Conservation (phyloP, 495 filamentous ascomycete genomes). For the Xylaria scruposa region DNA sequence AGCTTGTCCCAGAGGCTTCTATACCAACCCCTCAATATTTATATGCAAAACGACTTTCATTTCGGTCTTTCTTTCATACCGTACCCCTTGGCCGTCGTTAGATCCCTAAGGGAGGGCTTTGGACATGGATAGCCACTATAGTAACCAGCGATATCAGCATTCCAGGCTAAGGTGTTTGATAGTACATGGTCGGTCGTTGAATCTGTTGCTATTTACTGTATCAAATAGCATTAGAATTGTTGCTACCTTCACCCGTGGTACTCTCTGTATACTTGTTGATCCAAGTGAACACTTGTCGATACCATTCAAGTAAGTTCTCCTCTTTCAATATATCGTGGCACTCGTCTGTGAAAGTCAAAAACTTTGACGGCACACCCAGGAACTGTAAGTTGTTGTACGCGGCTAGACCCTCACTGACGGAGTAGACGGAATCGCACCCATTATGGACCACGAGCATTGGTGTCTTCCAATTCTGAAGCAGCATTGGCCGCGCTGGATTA, state of each 20-base stretch:
- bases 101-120: too few relatives aligned
- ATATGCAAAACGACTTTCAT: neutral
- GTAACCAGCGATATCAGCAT: too few relatives aligned
- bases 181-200: neutral
- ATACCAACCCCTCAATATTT: neutral
- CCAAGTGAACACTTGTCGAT: constrained; percentile 71
- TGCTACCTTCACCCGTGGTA: neutral
- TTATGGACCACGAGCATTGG: constrained; percentile 51
- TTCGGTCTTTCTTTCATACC: neutral
- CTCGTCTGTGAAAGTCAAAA: constrained; percentile 63
- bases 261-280: constrained; percentile 45
- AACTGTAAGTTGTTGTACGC: constrained; percentile 78
- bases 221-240: neutral
- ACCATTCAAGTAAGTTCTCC: constrained; percentile 74
- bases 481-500: constrained; percentile 33
- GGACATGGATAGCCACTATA: too few relatives aligned
- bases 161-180: neutral
- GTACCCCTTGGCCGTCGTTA: neutral
- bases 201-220: neutral
- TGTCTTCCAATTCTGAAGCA: constrained; percentile 37
- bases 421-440: constrained; percentile 75
- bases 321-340: constrained; percentile 69
- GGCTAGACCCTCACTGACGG: constrained; percentile 71
- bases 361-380: constrained; percentile 61
- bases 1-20: too few relatives aligned